Conservation (phyloP, 2,329 filamentous ascomycete genomes). For the Pleoardoris graminearum region DNA sequence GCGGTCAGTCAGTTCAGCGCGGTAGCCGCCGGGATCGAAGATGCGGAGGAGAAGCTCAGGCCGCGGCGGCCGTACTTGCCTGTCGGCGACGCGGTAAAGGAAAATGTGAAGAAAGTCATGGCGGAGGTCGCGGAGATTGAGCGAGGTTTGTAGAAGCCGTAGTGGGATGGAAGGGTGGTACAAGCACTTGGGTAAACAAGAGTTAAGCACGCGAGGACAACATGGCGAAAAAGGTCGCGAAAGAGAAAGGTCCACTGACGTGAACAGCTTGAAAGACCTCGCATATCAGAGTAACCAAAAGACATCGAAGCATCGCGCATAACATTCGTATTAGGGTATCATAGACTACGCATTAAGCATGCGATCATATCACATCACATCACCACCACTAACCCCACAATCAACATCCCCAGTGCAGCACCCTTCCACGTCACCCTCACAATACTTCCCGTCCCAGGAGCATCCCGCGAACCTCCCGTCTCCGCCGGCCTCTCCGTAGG, state of each 20-base stretch:
- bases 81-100: constrained; percentile 29
- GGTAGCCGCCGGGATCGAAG: constrained; percentile 57
- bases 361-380: not conserved
- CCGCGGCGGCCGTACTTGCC: constrained; percentile 36
- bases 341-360: not conserved
- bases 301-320: too few relatives aligned
- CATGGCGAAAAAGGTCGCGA: too few relatives aligned
- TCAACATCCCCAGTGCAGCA: not conserved
- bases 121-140: constrained; percentile 32
- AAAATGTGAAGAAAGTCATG: constrained; percentile 28
- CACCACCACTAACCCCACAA: not conserved
- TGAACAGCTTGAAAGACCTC: too few relatives aligned
- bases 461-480: not conserved
- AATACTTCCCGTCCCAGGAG: not conserved
- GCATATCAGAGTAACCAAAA: too few relatives aligned
- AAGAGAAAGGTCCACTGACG: too few relatives aligned
- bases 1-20: constrained; percentile 65
- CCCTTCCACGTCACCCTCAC: not conserved
- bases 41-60: constrained; percentile 32
- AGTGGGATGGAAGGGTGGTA: not conserved
- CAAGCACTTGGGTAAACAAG: too few relatives aligned
- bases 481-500: not conserved
- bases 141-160: constrained; percentile 10
- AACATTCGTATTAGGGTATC: constrained; percentile 1
- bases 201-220: too few relatives aligned